Base-by-base conservation (phyloP, 2,329 filamentous ascomycete genomes). In the Eutypella sp. region DNA sequence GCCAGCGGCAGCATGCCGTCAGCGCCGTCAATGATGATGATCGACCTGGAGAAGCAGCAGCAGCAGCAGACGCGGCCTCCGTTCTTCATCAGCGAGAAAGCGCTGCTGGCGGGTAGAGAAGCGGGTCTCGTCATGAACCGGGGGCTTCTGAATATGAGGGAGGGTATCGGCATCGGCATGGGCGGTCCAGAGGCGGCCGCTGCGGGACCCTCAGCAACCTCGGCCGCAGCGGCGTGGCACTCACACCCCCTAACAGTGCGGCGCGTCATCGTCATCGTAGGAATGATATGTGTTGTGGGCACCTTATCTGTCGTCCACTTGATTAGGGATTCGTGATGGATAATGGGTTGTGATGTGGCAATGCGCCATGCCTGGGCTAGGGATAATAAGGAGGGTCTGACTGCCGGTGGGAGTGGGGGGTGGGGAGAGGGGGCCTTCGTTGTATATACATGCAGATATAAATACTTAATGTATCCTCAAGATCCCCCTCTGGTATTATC, bases 191-290 rank as follows among this genome's bases (percentile, higher is more conserved):
- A 15, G 36, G 19, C 20, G 36, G 20, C 5, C 5, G 10, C 34
- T 37, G 20, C 34, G 34, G 16, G 34, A 19, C 13, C 13, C 15
- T 23, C 19, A n/a, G 15, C 20, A 10, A 23, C 16, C 13, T 2
- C 34, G 46, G 19, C 44, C 42, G n/a, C 45, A 45, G 37, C 46
- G 51, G 13, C 43, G 49, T 29, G 36, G 36, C 16, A 19, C 20
- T 53, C 52, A 22, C 48, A 45, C 20, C 41, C 50, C 11, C 44
- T 54, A 46, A 61, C 58, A 43, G 62, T 57, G 41, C 56, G 58
- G 42, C 57, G 59, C 4, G 54, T 64, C 45, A 45, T 62, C 31
- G 45, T 64, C 36, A 57, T 57, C 9, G 52, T 67, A 40, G 65
- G 61, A 4, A 51, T 67, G 1, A 55, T 65, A 42, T 59, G 58